A percentile compares a stretch with the other conserved stretches of the same genome.
Conservation (phyloP, 108 stramenopile species). For the Cyclotella atomus region DNA sequence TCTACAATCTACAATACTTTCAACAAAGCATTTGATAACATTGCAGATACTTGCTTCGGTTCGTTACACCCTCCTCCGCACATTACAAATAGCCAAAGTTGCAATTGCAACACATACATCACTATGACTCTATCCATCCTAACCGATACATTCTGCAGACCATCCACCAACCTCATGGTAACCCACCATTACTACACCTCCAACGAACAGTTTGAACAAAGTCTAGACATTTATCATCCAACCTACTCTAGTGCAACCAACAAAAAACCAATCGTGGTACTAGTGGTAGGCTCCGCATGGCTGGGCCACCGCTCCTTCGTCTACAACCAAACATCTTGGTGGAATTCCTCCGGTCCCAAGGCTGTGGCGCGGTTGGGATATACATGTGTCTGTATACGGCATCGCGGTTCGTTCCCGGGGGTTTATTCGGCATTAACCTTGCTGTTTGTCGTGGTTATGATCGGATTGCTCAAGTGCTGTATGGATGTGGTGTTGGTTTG, state of each 20-base stretch:
- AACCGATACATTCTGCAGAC: too few species aligned
- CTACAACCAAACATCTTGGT: conserved; percentile 64
- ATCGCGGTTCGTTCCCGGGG: conserved; percentile 63
- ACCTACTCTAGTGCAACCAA: background rate
- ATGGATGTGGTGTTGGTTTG: background rate
- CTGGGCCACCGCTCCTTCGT: conserved; percentile 57
- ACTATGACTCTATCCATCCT: too few species aligned
- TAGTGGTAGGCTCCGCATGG: conserved; percentile 78
- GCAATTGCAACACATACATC: too few species aligned
- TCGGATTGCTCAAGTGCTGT: background rate
- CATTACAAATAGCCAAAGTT: too few species aligned
- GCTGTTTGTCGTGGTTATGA: conserved; percentile 11
- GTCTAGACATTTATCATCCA: conserved; percentile 69
- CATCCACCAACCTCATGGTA: background rate
- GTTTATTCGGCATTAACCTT: conserved; percentile 20
- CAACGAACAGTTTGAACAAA: conserved; percentile 55
- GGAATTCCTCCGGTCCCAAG: conserved; percentile 65
- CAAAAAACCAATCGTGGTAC: conserved; percentile 45
- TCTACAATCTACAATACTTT: too few species aligned
- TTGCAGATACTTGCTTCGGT: too few species aligned
- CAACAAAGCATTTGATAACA: too few species aligned
- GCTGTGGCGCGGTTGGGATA: conserved; percentile 52
- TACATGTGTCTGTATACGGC: conserved; percentile 65
- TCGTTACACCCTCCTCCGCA: too few species aligned
- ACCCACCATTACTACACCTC: conserved; percentile 28